Conservation (phyloP, 352 stramenopile genomes). For the Halophytophthora polymorphica region DNA sequence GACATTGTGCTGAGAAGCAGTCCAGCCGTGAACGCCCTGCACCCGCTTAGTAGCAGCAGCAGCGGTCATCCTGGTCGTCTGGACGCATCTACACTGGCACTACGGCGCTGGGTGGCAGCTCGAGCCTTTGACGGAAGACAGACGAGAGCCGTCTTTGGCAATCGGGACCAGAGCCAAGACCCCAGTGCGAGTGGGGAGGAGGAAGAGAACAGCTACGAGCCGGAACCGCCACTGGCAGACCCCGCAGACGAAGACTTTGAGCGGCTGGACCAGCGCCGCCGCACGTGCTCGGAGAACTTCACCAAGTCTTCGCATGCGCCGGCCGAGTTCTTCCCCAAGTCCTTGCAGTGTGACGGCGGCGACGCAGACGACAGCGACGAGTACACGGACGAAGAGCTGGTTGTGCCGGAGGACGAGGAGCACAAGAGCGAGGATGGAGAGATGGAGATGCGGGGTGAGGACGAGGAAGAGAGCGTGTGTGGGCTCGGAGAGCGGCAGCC, state of each 20-base stretch:
- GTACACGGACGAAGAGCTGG: conserved; percentile 3
- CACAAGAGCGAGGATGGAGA: conserved; percentile 22
- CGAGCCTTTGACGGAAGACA: conserved; percentile 3
- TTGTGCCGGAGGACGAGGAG: conserved; percentile 19
- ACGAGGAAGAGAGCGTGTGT: conserved; percentile 9
- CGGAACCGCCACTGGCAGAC: conserved; percentile 21
- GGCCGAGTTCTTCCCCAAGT: conserved; percentile 20
- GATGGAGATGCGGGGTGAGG: conserved; percentile 20
- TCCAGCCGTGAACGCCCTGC: not conserved
- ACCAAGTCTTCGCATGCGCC: conserved; percentile 25
- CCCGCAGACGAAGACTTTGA: conserved; percentile 9
- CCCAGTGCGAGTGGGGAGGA: conserved; percentile 10
- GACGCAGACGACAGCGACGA: conserved; percentile 6
- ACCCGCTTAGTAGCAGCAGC: conserved; percentile 12
- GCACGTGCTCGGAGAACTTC: conserved; percentile 41
- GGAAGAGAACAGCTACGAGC: conserved; percentile 10
- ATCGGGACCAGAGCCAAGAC: conserved; percentile 11
- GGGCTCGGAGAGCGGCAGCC: conserved; percentile 3
- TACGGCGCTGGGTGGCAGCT: conserved; percentile 19
- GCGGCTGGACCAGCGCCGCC: conserved; percentile 12
- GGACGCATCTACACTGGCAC: conserved; percentile 20
- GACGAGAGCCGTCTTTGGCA: conserved; percentile 15
- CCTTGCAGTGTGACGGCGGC: conserved; percentile 5
- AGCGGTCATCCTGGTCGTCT: not conserved
- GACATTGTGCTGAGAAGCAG: conserved; percentile 41